phyloP scores from a whole-genome alignment of 495 filamentous ascomycete genomes.

The Aspergillus affinis region DNA sequence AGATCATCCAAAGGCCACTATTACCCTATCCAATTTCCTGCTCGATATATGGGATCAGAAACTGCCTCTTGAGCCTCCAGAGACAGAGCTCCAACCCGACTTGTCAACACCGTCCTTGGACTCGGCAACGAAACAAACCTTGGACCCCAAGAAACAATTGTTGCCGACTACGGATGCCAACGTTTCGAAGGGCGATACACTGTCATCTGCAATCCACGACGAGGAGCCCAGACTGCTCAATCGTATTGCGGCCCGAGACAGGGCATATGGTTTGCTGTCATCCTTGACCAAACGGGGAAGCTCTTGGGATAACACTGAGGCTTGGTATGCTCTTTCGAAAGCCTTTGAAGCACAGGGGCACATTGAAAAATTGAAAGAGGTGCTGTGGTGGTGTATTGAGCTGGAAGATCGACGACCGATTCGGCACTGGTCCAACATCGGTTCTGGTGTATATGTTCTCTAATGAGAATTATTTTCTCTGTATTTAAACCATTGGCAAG shows the following conservation, averaged over 20 bases:
- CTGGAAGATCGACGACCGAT: constrained; percentile 54
- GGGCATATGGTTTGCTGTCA: constrained; percentile 79
- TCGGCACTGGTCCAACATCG: constrained; percentile 49
- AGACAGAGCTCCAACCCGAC: constrained; percentile 32
- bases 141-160: constrained; percentile 11
- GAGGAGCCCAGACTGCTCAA: constrained; percentile 63
- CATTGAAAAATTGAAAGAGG: constrained; percentile 75
- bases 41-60: constrained; percentile 79
- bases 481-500: constrained; percentile 23
- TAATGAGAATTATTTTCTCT: constrained; percentile 29
- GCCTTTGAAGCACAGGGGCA: constrained; percentile 84
- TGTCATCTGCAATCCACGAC: constrained; percentile 22
- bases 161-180: constrained; percentile 11
- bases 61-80: constrained; percentile 42
- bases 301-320: constrained; percentile 92
- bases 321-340: constrained; percentile 84
- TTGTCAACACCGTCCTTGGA: constrained; percentile 28
- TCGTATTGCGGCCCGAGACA: constrained; percentile 78
- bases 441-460: constrained; percentile 48
- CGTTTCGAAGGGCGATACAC: constrained; percentile 10
- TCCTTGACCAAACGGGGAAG: constrained; percentile 78
- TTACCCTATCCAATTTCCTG: constrained; percentile 79
- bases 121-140: constrained; percentile 22
- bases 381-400: constrained; percentile 71
- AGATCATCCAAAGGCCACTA: constrained; percentile 77